Evolutionary conservation across 2,329 filamentous ascomycete species (phyloP), one percentile per base, ranked within the genome.

Genomic region (Colletotrichum scovillei): DNA sequence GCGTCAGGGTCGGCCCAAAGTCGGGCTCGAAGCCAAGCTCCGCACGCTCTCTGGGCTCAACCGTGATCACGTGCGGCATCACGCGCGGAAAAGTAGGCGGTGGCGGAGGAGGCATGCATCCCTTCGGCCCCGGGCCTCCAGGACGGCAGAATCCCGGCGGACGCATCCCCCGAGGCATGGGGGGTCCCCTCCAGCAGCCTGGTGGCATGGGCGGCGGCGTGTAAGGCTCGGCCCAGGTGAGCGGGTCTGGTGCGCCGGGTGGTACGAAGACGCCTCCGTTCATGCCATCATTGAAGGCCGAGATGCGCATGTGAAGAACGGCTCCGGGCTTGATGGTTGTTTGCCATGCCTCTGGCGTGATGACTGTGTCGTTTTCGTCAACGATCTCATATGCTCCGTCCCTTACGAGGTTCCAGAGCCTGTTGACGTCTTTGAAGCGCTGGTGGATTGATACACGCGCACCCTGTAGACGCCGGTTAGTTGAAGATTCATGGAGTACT

Each of bases 271-370:
- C 2, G 11, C n/a, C 26, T 30, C 24, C 5, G 7, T n/a, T 14
- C 1, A 9, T n/a, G 16, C 55, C 56, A 19, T 73, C 67, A 28
- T 42, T 68, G 32, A 73, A 73, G 2, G 70, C 67, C 4, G 70
- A 73, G 9, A 73, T 30, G 22, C 70, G 66, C 70, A 73, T 73
- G 6, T 57, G 26, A 1, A 73, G 5, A 7, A 65, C 22, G 14
- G 66, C 70, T 35, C 67, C 67, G 16, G 70, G 70, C 35, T 70
- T 73, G 55, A 73, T 26, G 4, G 67, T 73, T n/a, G 60, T 14
- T 5, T n/a, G 26, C 70, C 70, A 73, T 6, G 67, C 66, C n/a
- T 52, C 59, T 2, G 70, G 70, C 35, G 60, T 60, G 46, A 73
- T 52, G 3, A 73, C 56, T 1, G 26, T 30, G 56, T 42, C 67